Percentiles rank a stretch among this genome's conserved stretches.
phyloP scores from a whole-genome alignment of 2,329 filamentous ascomycete genomes.

The Pseudocercospora vitis region DNA sequence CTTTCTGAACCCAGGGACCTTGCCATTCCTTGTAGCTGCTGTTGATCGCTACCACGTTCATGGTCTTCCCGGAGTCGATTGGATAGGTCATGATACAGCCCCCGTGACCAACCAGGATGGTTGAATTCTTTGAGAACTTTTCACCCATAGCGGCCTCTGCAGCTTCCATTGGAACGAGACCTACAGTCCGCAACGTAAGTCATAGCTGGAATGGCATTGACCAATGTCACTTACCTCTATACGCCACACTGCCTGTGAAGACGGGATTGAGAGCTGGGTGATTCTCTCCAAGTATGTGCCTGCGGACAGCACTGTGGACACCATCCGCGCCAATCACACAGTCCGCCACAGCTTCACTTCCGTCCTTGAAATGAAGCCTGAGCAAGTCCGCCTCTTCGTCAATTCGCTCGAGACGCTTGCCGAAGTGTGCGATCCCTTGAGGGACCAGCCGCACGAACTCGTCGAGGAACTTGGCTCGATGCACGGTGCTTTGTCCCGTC shows the following conservation, averaged over 20 bases:
- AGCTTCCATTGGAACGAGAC: constrained; percentile 44
- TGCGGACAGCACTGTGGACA: constrained; percentile 29
- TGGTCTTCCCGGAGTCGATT: constrained; percentile 46
- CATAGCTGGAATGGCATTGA: constrained; percentile 54
- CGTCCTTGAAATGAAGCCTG: constrained; percentile 25
- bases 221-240: constrained; percentile 25
- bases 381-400: background rate
- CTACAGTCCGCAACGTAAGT: constrained; percentile 54
- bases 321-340: constrained; percentile 38
- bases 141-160: constrained; percentile 43
- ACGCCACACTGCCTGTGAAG: constrained; percentile 56
- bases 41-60: constrained; percentile 50
- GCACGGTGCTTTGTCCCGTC: constrained; percentile 38
- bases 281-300: constrained; percentile 26
- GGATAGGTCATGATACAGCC: constrained; percentile 51
- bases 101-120: constrained; percentile 47
- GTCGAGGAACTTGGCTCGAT: constrained; percentile 51
- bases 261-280: constrained; percentile 23
- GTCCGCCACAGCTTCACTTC: constrained; percentile 30
- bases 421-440: constrained; percentile 36
- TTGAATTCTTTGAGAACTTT: constrained; percentile 38
- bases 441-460: constrained; percentile 50
- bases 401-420: background rate
- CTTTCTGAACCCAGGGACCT: constrained; percentile 39
- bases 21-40: constrained; percentile 42